phyloP scores from a whole-genome alignment of 106 monocot species.

The Ottelia alismoides region DNA sequence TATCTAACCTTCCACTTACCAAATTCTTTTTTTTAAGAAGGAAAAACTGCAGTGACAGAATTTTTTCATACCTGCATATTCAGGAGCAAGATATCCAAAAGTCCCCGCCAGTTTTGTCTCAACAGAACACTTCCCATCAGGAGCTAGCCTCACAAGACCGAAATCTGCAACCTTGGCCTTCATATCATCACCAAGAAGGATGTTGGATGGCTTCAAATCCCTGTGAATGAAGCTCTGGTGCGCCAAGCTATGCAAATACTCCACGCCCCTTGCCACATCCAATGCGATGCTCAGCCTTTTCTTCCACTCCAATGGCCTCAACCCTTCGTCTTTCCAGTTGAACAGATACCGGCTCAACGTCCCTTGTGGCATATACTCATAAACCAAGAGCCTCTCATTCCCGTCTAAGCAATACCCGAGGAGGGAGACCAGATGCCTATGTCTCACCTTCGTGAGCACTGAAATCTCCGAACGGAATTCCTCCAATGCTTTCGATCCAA shows the following conservation, averaged over 20 bases:
- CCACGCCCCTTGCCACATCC: slow-evolving; percentile 61
- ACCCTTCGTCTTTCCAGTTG: slow-evolving; percentile 27
- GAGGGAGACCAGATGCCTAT: slow-evolving; percentile 44
- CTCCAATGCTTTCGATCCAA: slow-evolving; percentile 27
- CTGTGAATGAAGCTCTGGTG: slow-evolving; percentile 58
- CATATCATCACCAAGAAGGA: slow-evolving; percentile 65
- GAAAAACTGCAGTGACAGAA: no score
- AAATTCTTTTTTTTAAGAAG: no score
- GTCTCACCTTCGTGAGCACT: slow-evolving; percentile 44
- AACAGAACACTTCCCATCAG: slow-evolving; percentile 37
- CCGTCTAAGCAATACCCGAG: slow-evolving; percentile 56
- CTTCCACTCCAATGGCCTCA: slow-evolving; percentile 40
- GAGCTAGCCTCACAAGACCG: slow-evolving; percentile 54
- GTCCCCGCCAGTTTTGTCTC: slow-evolving; percentile 61
- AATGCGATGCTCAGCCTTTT: slow-evolving; percentile 41
- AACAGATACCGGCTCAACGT: slow-evolving; percentile 42
- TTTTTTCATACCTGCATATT: slow-evolving; percentile 74
- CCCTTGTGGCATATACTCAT: slow-evolving; percentile 59
- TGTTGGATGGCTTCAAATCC: slow-evolving; percentile 58
- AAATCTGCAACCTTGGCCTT: slow-evolving; percentile 68
- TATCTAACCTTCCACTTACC: no score
- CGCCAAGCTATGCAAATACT: slow-evolving; percentile 51
- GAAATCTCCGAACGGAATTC: slow-evolving; percentile 55
- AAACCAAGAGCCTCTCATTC: slow-evolving; percentile 48
- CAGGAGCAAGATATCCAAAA: slow-evolving; percentile 66